These are phyloP conservation scores for Quercus lobata DNA, from an alignment of 331 rosid species.

Conservation along the genomic window DNA sequence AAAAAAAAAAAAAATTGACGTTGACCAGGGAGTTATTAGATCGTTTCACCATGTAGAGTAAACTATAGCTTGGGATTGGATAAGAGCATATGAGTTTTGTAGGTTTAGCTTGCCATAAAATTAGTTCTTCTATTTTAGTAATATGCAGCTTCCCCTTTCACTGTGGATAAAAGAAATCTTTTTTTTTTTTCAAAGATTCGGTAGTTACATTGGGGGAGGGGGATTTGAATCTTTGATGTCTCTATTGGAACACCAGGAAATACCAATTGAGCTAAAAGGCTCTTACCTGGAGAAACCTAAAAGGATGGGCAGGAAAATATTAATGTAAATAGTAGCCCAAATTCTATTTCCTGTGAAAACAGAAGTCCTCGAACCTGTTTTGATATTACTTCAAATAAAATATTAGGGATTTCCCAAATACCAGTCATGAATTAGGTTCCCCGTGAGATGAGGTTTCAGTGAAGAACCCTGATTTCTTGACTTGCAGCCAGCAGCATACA, in stretches of 20 bases:
- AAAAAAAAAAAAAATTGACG: too few species aligned
- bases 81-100: background rate
- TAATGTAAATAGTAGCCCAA: background rate
- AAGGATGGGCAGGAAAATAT: background rate
- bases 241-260: too few species aligned
- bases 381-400: conserved; percentile 3
- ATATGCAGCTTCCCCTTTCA: background rate
- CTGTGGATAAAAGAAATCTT: background rate
- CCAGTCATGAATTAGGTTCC: conserved; percentile 79
- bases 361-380: background rate
- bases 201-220: too few species aligned
- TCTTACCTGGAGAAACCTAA: background rate
- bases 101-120: background rate
- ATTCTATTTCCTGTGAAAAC: background rate
- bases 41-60: background rate
- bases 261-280: too few species aligned
- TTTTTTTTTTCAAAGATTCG: too few species aligned
- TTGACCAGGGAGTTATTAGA: background rate
- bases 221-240: too few species aligned
- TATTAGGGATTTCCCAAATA: conserved; percentile 26
- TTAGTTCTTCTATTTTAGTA: background rate
- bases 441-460: conserved; percentile 67
- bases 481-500: conserved; percentile 63
- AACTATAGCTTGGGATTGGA: background rate
- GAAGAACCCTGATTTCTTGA: conserved; percentile 71